Conservation (phyloP, 768 basidiomycete species). For the Lactarius indigo region DNA sequence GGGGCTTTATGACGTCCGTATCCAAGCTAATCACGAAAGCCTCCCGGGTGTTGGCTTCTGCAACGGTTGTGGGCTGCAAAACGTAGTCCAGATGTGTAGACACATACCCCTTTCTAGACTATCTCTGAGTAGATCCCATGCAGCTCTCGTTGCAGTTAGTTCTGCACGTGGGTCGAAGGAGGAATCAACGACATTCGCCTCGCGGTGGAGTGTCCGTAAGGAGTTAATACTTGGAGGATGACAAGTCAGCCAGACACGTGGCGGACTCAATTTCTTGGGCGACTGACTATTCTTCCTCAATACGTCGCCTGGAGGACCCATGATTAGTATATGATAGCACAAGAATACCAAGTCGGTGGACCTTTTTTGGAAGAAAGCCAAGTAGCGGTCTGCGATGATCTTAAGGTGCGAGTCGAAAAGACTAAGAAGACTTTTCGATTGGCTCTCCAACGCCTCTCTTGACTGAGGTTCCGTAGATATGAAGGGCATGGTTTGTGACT, state of each 20-base stretch:
- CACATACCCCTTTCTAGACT: slow-evolving; percentile 73
- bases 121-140: slow-evolving; percentile 85
- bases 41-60: slow-evolving; percentile 78
- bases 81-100: neutral
- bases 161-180: slow-evolving; percentile 70
- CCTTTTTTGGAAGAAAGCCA: slow-evolving; percentile 86
- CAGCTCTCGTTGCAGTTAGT: slow-evolving; percentile 58
- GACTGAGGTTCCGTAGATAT: slow-evolving; percentile 16
- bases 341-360: slow-evolving; percentile 33
- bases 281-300: slow-evolving; percentile 82
- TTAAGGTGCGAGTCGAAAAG: slow-evolving; percentile 71
- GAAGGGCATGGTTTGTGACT: neutral
- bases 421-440: slow-evolving; percentile 46
- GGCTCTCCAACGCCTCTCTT: slow-evolving; percentile 17
- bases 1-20: slow-evolving; percentile 65
- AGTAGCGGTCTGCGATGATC: slow-evolving; percentile 68
- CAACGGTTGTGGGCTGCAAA: neutral
- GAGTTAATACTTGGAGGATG: slow-evolving; percentile 58
- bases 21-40: slow-evolving; percentile 72
- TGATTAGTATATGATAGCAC: slow-evolving; percentile 19
- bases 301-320: slow-evolving; percentile 53
- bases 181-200: slow-evolving; percentile 64
- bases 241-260: neutral
- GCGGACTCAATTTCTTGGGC: slow-evolving; percentile 4
- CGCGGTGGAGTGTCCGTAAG: slow-evolving; percentile 67